Evolutionary conservation across 495 filamentous ascomycete genomes (phyloP).

Genomic region (Penicillium pulvis): DNA sequence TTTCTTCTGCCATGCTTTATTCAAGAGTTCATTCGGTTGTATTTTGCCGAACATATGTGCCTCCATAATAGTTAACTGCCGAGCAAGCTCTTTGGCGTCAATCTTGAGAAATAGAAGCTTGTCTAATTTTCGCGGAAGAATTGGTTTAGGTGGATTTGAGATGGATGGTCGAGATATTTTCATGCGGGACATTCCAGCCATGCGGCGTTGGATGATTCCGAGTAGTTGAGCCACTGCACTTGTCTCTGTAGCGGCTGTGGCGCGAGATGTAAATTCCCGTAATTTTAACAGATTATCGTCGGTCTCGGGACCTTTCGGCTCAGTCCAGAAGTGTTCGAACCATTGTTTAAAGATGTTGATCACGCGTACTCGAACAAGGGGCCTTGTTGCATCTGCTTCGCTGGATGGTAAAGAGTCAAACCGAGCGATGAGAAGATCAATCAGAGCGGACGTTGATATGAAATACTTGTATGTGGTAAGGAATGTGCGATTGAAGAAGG

Average conservation of each 20-base stretch:
- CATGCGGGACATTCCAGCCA: slow-evolving; percentile 68
- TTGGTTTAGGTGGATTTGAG: slow-evolving; percentile 72
- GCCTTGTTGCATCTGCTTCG: slow-evolving; percentile 71
- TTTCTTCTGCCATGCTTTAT: slow-evolving; percentile 94
- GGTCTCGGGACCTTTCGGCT: slow-evolving; percentile 71
- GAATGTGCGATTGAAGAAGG: slow-evolving; percentile 88
- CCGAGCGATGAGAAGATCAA: slow-evolving; percentile 77
- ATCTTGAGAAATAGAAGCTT: slow-evolving; percentile 94
- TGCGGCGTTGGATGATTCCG: slow-evolving; percentile 73
- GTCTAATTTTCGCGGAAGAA: slow-evolving; percentile 93
- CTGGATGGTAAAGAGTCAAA: slow-evolving; percentile 80
- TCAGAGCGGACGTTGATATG: slow-evolving; percentile 76
- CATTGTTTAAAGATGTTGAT: slow-evolving; percentile 92
- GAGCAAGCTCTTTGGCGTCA: slow-evolving; percentile 85
- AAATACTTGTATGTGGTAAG: slow-evolving; percentile 89
- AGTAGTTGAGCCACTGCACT: slow-evolving; percentile 74
- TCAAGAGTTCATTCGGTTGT: slow-evolving; percentile 81
- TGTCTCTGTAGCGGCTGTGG: slow-evolving; percentile 78
- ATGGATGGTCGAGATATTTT: slow-evolving; percentile 53
- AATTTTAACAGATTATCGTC: slow-evolving; percentile 74
- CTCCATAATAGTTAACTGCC: slow-evolving; percentile 91
- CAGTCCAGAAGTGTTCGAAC: slow-evolving; percentile 95
- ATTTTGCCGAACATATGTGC: slow-evolving; percentile 84
- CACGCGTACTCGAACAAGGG: slow-evolving; percentile 80
- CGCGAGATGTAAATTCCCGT: slow-evolving; percentile 75